Conservation (phyloP, 176 grass and related monocot species). For the Aegilops umbellulata region DNA sequence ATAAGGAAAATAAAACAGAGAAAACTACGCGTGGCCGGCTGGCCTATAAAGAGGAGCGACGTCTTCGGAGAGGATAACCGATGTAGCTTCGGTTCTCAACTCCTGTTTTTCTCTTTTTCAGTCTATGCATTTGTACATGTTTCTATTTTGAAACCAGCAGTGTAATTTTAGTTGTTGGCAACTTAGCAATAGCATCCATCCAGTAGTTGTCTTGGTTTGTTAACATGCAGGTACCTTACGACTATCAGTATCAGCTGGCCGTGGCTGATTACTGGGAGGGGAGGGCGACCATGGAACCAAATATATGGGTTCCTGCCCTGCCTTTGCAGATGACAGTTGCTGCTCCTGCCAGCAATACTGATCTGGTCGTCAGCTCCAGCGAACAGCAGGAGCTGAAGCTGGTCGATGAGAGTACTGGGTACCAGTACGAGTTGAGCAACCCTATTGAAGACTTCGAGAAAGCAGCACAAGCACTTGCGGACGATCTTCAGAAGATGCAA, state of each 20-base stretch:
- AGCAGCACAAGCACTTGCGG: neutral
- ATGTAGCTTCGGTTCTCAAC: neutral
- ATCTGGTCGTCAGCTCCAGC: neutral
- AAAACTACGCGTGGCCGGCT: neutral
- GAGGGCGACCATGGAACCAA: neutral
- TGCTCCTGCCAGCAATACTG: neutral
- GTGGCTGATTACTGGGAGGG: neutral
- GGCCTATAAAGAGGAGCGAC: neutral
- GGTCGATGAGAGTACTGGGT: neutral
- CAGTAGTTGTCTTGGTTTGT: no score
- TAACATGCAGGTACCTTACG: no score
- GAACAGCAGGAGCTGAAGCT: neutral
- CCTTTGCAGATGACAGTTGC: conserved; percentile 17
- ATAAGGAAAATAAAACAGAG: neutral
- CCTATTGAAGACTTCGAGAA: neutral
- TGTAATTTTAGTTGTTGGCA: no score
- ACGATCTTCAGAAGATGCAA: neutral
- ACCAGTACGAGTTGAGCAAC: neutral
- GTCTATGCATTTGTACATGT: neutral
- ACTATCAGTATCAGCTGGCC: no score
- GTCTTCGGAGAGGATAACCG: neutral
- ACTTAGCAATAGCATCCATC: no score
- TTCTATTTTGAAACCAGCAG: neutral
- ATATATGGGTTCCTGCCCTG: neutral
- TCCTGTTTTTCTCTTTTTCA: neutral